Conservation (phyloP, 306 rosid genomes). For the Vigna angularis region DNA sequence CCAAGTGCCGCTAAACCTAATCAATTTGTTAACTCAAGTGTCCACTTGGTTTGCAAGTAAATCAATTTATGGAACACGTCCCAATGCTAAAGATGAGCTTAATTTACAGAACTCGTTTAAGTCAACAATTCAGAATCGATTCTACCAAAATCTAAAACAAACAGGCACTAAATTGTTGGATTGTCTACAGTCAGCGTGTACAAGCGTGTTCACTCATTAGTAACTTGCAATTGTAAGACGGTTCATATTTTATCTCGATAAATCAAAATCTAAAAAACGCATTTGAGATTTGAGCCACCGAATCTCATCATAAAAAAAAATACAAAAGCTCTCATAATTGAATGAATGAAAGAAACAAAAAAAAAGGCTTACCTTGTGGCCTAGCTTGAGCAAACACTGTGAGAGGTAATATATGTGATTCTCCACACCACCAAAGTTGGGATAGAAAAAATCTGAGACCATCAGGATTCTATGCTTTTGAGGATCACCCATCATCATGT, state of each 20-base stretch:
- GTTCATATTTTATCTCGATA: background rate
- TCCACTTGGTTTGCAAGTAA: background rate
- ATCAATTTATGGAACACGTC: background rate
- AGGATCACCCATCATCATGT: conserved; percentile 58
- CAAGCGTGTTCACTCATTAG: background rate
- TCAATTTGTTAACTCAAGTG: background rate
- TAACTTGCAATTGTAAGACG: background rate
- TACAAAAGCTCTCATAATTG: background rate
- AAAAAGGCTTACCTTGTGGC: conserved; percentile 77
- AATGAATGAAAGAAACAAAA: background rate
- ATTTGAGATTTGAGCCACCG: background rate
- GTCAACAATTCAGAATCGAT: background rate
- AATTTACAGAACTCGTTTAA: background rate
- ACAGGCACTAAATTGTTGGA: background rate
- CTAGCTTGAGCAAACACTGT: conserved; percentile 83
- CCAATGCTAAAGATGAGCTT: background rate
- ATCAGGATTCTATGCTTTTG: conserved; percentile 71
- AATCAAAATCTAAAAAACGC: background rate
- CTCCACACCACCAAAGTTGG: conserved; percentile 94
- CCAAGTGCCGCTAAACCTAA: background rate
- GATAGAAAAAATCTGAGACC: conserved; percentile 97
- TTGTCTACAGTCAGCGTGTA: background rate
- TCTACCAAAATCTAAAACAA: background rate
- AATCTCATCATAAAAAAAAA: background rate
- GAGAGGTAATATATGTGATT: conserved; percentile 87